Percentiles rank a stretch among this genome's conserved stretches.
phyloP scores from a whole-genome alignment of 257 asterid species.

The Echium plantagineum region DNA sequence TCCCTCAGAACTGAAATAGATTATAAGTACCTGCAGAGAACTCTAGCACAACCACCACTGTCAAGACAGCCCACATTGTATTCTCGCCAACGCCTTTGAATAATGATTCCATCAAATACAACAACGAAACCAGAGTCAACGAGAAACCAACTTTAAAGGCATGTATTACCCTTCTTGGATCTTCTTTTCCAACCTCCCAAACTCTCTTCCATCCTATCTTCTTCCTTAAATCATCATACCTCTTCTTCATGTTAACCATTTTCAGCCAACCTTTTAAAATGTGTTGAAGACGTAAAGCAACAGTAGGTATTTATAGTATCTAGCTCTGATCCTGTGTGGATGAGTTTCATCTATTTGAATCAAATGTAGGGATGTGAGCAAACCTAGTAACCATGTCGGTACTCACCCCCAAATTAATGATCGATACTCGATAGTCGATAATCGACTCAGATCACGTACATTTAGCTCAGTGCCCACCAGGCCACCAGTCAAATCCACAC shows the following conservation, averaged over 20 bases:
- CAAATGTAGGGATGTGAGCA: neutral
- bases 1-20: too few species aligned
- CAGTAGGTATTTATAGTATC: neutral
- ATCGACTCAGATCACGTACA: too few species aligned
- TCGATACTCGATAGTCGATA: too few species aligned
- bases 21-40: conserved; percentile 59
- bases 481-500: too few species aligned
- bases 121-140: conserved; percentile 57
- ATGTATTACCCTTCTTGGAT: conserved; percentile 58
- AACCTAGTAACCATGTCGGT: too few species aligned
- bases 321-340: neutral
- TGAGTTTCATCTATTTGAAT: neutral
- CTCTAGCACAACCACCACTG: conserved; percentile 88
- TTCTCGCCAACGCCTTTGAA: conserved; percentile 62
- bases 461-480: too few species aligned
- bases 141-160: conserved; percentile 77
- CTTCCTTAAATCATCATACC: conserved; percentile 12
- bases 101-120: conserved; percentile 73
- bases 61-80: conserved; percentile 97
- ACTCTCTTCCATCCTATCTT: conserved; percentile 31
- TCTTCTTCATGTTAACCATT: conserved; percentile 31
- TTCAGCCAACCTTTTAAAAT: conserved; percentile 6
- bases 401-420: too few species aligned
- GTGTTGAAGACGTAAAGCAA: neutral
- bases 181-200: conserved; percentile 57